Evolutionary conservation across 495 filamentous ascomycete species (phyloP).

Genomic region (Daldinia grandis): DNA sequence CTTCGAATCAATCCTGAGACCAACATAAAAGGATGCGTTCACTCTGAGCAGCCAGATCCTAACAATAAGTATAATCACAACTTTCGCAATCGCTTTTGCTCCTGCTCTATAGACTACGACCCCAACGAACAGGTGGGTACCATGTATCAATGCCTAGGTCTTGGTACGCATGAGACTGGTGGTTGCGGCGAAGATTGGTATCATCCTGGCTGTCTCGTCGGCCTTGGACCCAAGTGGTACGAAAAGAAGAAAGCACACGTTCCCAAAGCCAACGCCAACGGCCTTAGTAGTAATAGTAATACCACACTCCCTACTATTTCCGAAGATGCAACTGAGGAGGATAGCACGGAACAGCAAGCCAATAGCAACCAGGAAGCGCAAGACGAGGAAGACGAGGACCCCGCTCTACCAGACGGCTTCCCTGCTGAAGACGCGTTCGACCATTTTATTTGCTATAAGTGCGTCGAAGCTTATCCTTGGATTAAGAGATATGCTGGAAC

Average conservation of each 20-base stretch:
- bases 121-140: slow-evolving; percentile 88
- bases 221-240: slow-evolving; percentile 69
- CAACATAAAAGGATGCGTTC: slow-evolving; percentile 75
- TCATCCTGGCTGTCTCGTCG: slow-evolving; percentile 93
- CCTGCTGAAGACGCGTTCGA: slow-evolving; percentile 89
- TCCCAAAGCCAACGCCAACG: slow-evolving; percentile 30
- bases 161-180: slow-evolving; percentile 79
- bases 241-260: slow-evolving; percentile 40
- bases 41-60: slow-evolving; percentile 72
- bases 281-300: slow-evolving; percentile 21
- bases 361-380: slow-evolving; percentile 38
- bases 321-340: slow-evolving; percentile 44
- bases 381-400: slow-evolving; percentile 55
- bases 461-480: slow-evolving; percentile 88
- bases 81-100: slow-evolving; percentile 91
- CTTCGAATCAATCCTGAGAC: slow-evolving; percentile 79
- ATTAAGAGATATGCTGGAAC: slow-evolving; percentile 89
- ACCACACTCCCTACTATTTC: slow-evolving; percentile 49
- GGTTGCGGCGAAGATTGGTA: slow-evolving; percentile 99
- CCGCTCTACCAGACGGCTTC: slow-evolving; percentile 80
- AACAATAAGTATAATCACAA: slow-evolving; percentile 95
- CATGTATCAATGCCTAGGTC: slow-evolving; percentile 98
- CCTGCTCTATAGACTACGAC: slow-evolving; percentile 86
- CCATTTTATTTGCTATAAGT: slow-evolving; percentile 92
- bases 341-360: slow-evolving; percentile 29